Evolutionary conservation across 495 filamentous ascomycete species (phyloP), one percentile per base, ranked within the genome.

Genomic region (Penicillium herquei): DNA sequence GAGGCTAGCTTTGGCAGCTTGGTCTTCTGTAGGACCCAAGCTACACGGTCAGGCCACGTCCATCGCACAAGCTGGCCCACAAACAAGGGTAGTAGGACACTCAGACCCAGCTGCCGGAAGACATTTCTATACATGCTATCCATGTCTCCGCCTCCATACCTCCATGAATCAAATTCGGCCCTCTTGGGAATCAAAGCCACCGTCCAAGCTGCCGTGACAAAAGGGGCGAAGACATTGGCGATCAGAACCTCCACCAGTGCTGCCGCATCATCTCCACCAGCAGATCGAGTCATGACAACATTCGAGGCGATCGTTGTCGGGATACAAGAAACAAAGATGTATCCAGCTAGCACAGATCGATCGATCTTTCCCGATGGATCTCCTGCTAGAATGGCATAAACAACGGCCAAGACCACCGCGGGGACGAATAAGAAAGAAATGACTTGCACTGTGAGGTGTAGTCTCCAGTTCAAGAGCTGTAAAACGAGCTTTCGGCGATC

Each of bases 281-380:
- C 75, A 13, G 77, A 70, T 21, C 77, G 68, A 33, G 79, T 82
- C 79, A 82, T 83, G 5, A 83, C 78, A 34, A 83, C 78, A 64
- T 83, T 83, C 53, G 79, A 82, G 6, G 80, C 80, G 51, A 83
- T 78, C 6, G 79, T 83, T 7, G 80, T 83, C 9, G 78, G 80
- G n/a, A 81, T 81, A 59, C 79, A 82, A n/a, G 77, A 70, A 11
- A 78, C 74, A 26, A 81, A 71, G 12, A 82, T 72, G 64, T 82
- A 81, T 16, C 79, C 80, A 3, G 80, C 75, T 54, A 83, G 58
- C 49, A 83, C 72, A 46, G 78, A 77, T 8, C 73, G 70, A 49
- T 81, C 74, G 53, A 81, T 75, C 11, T 66, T 64, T 0, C 65
- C 71, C 0, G 58, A 50, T 6, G 69, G 70, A 49, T 79, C 77